Evolutionary conservation across 768 basidiomycete species (phyloP).

Genomic region (Amanita muscaria): DNA sequence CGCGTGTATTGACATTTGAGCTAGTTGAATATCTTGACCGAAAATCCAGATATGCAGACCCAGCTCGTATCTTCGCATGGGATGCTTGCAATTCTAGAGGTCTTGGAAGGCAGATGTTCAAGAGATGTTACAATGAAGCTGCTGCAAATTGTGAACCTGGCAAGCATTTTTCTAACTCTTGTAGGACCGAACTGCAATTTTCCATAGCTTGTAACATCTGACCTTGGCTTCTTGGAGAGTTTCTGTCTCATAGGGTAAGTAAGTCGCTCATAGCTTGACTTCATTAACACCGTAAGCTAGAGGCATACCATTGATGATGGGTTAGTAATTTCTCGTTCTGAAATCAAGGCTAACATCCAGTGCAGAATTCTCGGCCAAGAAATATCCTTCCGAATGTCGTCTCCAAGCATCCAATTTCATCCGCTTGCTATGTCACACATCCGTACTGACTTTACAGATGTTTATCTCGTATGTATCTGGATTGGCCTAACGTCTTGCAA

Average conservation of each 20-base stretch:
- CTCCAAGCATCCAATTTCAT: slow-evolving; percentile 96
- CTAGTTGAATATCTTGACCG: slow-evolving; percentile 68
- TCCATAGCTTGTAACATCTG: slow-evolving; percentile 53
- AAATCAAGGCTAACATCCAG: slow-evolving; percentile 1
- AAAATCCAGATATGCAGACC: slow-evolving; percentile 75
- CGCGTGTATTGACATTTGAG: slow-evolving; percentile 6
- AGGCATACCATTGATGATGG: slow-evolving; percentile 94
- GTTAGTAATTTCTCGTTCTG: slow-evolving; percentile 27
- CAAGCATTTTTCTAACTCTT: slow-evolving; percentile 35
- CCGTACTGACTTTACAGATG: slow-evolving; percentile 93
- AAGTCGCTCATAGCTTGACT: not conserved
- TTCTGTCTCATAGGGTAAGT: slow-evolving; percentile 85
- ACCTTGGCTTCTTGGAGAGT: slow-evolving; percentile 84
- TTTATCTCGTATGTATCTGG: slow-evolving; percentile 81
- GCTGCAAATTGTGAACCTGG: slow-evolving; percentile 84
- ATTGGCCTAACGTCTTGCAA: not conserved
- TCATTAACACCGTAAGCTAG: slow-evolving; percentile 26
- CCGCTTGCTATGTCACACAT: slow-evolving; percentile 83
- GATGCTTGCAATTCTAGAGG: slow-evolving; percentile 90
- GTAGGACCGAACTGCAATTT: slow-evolving; percentile 15
- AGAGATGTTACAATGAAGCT: slow-evolving; percentile 81
- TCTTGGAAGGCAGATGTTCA: slow-evolving; percentile 79
- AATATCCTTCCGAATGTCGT: slow-evolving; percentile 86
- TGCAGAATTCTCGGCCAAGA: slow-evolving; percentile 87
- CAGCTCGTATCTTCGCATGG: slow-evolving; percentile 92